Evolutionary conservation across 176 grass and related monocot species (phyloP), one percentile per base, ranked within the genome.

Genomic region (Bonia amplexicaulis): DNA sequence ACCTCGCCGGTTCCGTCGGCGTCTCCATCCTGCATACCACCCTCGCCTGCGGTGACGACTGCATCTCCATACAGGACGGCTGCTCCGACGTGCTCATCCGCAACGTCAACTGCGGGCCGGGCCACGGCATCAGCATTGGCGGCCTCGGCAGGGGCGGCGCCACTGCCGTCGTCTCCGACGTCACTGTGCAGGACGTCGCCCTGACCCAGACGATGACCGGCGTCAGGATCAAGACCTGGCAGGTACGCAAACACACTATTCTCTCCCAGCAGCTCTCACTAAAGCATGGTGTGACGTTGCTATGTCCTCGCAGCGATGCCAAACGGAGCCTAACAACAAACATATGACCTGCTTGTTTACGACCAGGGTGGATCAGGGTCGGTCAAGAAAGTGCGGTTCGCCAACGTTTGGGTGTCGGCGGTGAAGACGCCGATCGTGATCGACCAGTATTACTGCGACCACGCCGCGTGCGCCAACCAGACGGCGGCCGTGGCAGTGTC

Each of bases 221-320:
- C 52, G 85, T 89, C 68, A 54, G 93, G 22, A 95, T 95, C 73
- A 95, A 95, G 81, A 95, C 93, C 52, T 95, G 93, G 93, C 93
- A 94, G 91, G 91, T 93, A 84, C 59, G 35, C 51, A 39, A 23
- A 27, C 53, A 27, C 35, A 26, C 37, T 5, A 14, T 39, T 59
- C 57, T 16, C 51, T 53, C 51, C 16, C 5, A 19, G 4, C 22
- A 59, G 22, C 22, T 59, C 57, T 22, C 17, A 20, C 19, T 55
- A 22, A 8, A 9, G 17, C 53, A 20, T 7, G 1, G 11, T 14
- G 14, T 80, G 8, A 22, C 52, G 53, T 20, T 29, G 12, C n/a
- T 41, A 19, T 52, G 15, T 52, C 6, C 6, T 0, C 29, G 2
- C 6, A 1, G 25, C 29, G 22, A 54, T 12, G 49, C 4, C 72